phyloP scores from a whole-genome alignment of 140 eudicot species.

The Cichorium intybus region DNA sequence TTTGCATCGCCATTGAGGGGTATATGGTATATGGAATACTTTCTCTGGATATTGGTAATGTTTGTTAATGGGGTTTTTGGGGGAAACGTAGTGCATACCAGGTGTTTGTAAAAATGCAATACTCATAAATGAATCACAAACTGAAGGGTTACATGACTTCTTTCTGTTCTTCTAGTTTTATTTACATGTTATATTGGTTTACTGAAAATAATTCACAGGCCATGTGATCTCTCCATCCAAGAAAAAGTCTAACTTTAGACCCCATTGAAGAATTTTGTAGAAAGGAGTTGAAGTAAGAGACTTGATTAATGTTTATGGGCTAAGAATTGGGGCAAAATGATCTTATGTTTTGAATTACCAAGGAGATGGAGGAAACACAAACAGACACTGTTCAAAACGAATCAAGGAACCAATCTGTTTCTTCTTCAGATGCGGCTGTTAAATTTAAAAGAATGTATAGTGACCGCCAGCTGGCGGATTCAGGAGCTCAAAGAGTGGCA shows the following conservation, averaged over 20 bases:
- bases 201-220: constrained; percentile 23
- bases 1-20: constrained; percentile 11
- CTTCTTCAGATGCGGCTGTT: constrained; percentile 39
- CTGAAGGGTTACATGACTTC: not conserved
- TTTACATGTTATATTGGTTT: constrained; percentile 6
- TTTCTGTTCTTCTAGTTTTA: not conserved
- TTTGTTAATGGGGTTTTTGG: constrained; percentile 12
- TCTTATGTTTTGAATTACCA: constrained; percentile 36
- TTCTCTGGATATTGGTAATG: not conserved
- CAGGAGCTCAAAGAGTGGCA: constrained; percentile 53
- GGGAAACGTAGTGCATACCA: constrained; percentile 24
- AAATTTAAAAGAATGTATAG: constrained; percentile 34
- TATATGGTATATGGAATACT: not conserved
- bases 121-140: not conserved
- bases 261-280: constrained; percentile 16
- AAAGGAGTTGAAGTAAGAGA: constrained; percentile 15
- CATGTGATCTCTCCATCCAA: constrained; percentile 9
- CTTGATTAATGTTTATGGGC: constrained; percentile 42
- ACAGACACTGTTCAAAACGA: constrained; percentile 32
- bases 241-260: constrained; percentile 22
- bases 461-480: constrained; percentile 42
- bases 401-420: constrained; percentile 28
- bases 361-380: constrained; percentile 69
- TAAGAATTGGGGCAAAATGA: constrained; percentile 52
- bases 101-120: constrained; percentile 32